Percentiles rank a stretch among this genome's conserved stretches.
phyloP scores from a whole-genome alignment of 768 basidiomycete genomes.

The Mrakia blollopis region DNA sequence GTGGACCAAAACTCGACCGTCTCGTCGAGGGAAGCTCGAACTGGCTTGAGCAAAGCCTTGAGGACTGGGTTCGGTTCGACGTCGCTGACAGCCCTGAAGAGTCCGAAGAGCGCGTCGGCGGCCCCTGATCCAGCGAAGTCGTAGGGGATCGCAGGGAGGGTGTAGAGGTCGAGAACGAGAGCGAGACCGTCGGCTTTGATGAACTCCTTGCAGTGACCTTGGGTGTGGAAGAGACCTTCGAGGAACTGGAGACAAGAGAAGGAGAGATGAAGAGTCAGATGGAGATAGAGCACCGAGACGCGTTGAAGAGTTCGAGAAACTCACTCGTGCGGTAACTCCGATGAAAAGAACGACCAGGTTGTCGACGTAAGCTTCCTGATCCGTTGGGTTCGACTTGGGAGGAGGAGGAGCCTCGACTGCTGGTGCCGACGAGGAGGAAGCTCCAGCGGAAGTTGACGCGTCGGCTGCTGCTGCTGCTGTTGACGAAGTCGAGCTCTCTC shows the following conservation, averaged over 20 bases:
- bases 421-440: not conserved
- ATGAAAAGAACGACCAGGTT: constrained; percentile 72
- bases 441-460: not conserved
- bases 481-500: not conserved
- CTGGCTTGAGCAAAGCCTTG: constrained; percentile 61
- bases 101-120: constrained; percentile 80
- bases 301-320: constrained; percentile 35
- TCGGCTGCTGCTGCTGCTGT: not conserved
- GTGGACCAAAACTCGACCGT: constrained; percentile 68
- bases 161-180: constrained; percentile 68
- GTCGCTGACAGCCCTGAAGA: constrained; percentile 83
- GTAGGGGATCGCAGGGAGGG: constrained; percentile 79
- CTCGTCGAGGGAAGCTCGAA: constrained; percentile 62
- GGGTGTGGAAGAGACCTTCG: constrained; percentile 90
- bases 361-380: constrained; percentile 45
- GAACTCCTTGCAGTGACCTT: constrained; percentile 84
- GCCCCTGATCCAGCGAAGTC: constrained; percentile 79
- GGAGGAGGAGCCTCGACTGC: not conserved
- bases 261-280: not conserved
- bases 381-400: constrained; percentile 18
- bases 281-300: not conserved
- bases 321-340: constrained; percentile 68
- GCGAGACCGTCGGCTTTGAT: constrained; percentile 70
- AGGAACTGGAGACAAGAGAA: constrained; percentile 58
- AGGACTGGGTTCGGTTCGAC: constrained; percentile 73